Evolutionary conservation across 78 protist genomes (phyloP).

Genomic region (Creolimax fragrantissima): DNA sequence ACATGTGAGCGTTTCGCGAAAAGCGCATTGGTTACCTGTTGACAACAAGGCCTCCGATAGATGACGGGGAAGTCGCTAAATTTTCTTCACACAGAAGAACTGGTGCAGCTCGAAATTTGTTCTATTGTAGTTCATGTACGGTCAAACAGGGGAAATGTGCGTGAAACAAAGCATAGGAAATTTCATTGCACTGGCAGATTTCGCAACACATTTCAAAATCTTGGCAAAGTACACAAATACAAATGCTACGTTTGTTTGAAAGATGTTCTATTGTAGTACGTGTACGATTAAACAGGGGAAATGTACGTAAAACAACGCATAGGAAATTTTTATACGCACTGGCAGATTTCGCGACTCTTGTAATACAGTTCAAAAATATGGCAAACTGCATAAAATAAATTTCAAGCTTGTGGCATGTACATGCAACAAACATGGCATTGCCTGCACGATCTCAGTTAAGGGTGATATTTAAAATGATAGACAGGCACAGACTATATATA

Average conservation of each 20-base stretch:
- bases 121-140: neutral
- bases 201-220: neutral
- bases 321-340: no score
- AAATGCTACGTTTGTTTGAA: neutral
- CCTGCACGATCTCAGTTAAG: no score
- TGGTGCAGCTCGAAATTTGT: conserved; percentile 58
- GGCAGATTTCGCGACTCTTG: no score
- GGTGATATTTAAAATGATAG: no score
- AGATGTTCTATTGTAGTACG: neutral
- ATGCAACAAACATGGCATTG: no score
- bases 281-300: neutral
- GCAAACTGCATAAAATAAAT: no score
- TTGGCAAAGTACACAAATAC: neutral
- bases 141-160: neutral
- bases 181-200: no score
- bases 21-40: conserved; percentile 7
- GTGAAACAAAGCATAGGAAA: neutral
- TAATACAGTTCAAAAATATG: no score
- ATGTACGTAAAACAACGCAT: neutral
- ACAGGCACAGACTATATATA: no score
- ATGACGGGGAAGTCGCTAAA: neutral
- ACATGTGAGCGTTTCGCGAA: no score
- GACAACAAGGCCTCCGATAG: conserved; percentile 34
- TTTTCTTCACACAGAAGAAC: conserved; percentile 29
- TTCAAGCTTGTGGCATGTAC: no score